Evolutionary conservation across 805 yeast species (phyloP).

Genomic region (Helenozyma rhizophorensis): DNA sequence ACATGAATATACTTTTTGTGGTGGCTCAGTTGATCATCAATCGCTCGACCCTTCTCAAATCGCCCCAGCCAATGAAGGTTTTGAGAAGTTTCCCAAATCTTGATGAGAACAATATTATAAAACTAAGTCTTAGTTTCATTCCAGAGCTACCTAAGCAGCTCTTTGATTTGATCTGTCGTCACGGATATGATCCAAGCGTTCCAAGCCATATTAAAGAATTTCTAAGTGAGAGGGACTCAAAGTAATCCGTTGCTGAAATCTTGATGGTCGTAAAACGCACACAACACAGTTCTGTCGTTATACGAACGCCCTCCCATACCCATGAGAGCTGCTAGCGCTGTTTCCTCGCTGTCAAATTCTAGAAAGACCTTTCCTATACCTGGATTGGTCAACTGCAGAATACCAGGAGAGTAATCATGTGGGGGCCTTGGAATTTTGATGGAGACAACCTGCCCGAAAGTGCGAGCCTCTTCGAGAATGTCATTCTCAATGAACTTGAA

Average conservation of each 20-base stretch:
- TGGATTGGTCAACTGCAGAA: conserved; percentile 37
- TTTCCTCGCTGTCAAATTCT: conserved; percentile 50
- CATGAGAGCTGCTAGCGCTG: conserved; percentile 53
- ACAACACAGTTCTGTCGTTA: conserved; percentile 64
- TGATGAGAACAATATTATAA: conserved; percentile 69
- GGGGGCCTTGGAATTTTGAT: conserved; percentile 62
- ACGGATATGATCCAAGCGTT: conserved; percentile 50
- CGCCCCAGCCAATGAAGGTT: conserved; percentile 68
- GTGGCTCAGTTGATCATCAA: conserved; percentile 77
- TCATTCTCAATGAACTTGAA: conserved; percentile 50
- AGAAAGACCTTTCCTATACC: conserved; percentile 73
- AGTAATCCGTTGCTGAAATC: conserved; percentile 49
- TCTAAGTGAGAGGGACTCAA: conserved; percentile 10
- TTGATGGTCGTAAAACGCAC: conserved; percentile 54
- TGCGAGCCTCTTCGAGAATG: conserved; percentile 45
- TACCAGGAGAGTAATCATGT: conserved; percentile 42
- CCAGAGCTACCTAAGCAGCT: conserved; percentile 66
- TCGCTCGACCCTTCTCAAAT: conserved; percentile 55
- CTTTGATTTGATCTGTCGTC: conserved; percentile 60
- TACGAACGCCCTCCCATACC: conserved; percentile 63
- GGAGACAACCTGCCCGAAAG: conserved; percentile 48
- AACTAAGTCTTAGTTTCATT: conserved; percentile 73
- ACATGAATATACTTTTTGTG: conserved; percentile 77
- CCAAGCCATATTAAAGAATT: conserved; percentile 28
- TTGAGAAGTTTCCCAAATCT: conserved; percentile 69